phyloP scores from a whole-genome alignment of 192 early-diverging fungal species.

The Diversispora epigaea region DNA sequence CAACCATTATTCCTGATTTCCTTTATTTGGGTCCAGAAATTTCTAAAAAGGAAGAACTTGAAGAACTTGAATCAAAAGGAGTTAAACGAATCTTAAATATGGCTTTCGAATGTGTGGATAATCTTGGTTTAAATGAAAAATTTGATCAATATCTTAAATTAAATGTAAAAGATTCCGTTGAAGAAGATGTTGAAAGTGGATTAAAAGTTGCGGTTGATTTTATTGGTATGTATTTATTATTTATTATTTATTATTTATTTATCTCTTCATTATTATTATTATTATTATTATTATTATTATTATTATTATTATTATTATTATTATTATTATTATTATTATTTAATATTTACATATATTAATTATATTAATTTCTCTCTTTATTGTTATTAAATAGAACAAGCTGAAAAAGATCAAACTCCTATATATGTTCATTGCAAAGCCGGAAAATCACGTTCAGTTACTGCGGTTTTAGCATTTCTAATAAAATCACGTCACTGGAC shows the following conservation, averaged over 20 bases:
- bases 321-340: not conserved
- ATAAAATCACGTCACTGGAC: conserved; percentile 61
- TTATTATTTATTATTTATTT: not conserved
- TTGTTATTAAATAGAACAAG: conserved; percentile 29
- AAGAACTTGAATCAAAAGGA: conserved; percentile 51
- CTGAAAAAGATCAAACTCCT: conserved; percentile 40
- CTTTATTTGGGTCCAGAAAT: conserved; percentile 70
- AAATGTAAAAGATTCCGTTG: conserved; percentile 61
- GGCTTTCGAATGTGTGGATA: conserved; percentile 69
- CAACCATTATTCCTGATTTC: conserved; percentile 59
- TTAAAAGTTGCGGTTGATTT: conserved; percentile 62
- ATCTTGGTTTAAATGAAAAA: conserved; percentile 41
- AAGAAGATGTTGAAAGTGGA: conserved; percentile 61
- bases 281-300: not conserved
- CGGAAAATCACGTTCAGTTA: conserved; percentile 73
- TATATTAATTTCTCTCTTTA: not conserved
- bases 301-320: no score
- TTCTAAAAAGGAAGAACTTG: conserved; percentile 52
- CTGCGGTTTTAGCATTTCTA: conserved; percentile 70
- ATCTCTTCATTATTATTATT: not conserved
- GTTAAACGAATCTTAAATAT: conserved; percentile 78
- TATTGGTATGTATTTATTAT: conserved; percentile 56
- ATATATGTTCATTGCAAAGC: conserved; percentile 81
- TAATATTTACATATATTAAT: not conserved
- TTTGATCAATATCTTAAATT: conserved; percentile 50